Evolutionary conservation across 805 yeast genomes (phyloP).

Genomic region (Yueomyces sinensis): DNA sequence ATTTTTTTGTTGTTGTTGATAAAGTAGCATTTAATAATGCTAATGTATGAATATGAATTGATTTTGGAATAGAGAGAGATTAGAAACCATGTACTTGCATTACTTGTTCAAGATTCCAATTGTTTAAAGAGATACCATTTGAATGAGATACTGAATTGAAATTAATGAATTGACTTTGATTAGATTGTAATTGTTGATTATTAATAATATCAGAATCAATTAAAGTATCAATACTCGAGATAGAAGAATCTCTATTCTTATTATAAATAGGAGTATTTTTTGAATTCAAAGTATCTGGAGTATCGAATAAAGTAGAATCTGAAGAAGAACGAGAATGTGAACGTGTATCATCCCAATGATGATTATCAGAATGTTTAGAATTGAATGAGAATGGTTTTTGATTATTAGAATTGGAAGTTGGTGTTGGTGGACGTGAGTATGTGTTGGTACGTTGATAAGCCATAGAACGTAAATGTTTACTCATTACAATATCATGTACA

Average conservation of each 20-base stretch:
- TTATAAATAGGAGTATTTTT: not conserved
- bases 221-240: too few species aligned
- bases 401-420: slow-evolving; percentile 5
- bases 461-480: slow-evolving; percentile 11
- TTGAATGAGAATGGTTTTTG: slow-evolving; percentile 1
- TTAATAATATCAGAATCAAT: too few species aligned
- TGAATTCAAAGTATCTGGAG: not conserved
- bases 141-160: too few species aligned
- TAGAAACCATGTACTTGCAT: slow-evolving; percentile 7
- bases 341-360: too few species aligned
- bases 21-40: too few species aligned
- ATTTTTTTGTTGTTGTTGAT: too few species aligned
- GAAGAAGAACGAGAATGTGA: slow-evolving; percentile 1
- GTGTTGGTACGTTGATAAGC: not conserved
- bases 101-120: slow-evolving; percentile 7
- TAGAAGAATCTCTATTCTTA: too few species aligned
- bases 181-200: too few species aligned
- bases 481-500: slow-evolving; percentile 31
- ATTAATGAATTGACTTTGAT: too few species aligned
- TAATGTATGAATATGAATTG: too few species aligned
- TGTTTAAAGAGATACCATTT: too few species aligned
- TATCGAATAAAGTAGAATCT: slow-evolving; percentile 4
- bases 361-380: not conserved
- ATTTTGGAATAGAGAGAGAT: too few species aligned
- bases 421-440: not conserved